phyloP scores from a whole-genome alignment of 2,329 filamentous ascomycete species.

The Diaporthe australafricana region DNA sequence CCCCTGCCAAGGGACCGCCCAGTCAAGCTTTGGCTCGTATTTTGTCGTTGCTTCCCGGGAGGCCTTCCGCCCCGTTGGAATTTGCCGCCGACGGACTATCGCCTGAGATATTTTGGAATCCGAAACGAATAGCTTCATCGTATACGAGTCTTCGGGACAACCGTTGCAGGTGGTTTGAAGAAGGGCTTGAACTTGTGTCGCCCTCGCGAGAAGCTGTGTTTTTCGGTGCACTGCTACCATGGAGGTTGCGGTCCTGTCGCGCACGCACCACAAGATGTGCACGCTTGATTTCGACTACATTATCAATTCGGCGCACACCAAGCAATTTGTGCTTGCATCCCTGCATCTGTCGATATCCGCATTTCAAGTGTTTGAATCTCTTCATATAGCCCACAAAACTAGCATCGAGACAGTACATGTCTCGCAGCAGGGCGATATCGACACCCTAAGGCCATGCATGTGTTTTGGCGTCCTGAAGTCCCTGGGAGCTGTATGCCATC shows the following conservation, averaged over 20 bases:
- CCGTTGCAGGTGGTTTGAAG: background rate
- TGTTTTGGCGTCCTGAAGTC: too few relatives aligned
- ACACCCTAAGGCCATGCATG: too few relatives aligned
- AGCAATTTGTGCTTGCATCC: too few relatives aligned
- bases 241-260: background rate
- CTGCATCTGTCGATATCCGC: too few relatives aligned
- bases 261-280: background rate
- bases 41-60: conserved; percentile 14
- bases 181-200: background rate
- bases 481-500: background rate
- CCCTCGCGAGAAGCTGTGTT: background rate
- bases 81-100: conserved; percentile 1
- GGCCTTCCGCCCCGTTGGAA: background rate
- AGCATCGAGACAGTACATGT: too few relatives aligned
- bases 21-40: conserved; percentile 24
- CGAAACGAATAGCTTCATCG: background rate
- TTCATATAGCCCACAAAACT: too few relatives aligned
- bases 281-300: too few relatives aligned
- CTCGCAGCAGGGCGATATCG: too few relatives aligned
- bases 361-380: too few relatives aligned
- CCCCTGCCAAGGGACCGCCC: conserved; percentile 16
- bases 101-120: background rate
- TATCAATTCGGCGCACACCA: too few relatives aligned
- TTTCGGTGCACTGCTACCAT: background rate
- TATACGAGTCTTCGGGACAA: conserved; percentile 1